Evolutionary conservation across 805 yeast genomes (phyloP).

Genomic region (Kluyveromyces aestuarii): DNA sequence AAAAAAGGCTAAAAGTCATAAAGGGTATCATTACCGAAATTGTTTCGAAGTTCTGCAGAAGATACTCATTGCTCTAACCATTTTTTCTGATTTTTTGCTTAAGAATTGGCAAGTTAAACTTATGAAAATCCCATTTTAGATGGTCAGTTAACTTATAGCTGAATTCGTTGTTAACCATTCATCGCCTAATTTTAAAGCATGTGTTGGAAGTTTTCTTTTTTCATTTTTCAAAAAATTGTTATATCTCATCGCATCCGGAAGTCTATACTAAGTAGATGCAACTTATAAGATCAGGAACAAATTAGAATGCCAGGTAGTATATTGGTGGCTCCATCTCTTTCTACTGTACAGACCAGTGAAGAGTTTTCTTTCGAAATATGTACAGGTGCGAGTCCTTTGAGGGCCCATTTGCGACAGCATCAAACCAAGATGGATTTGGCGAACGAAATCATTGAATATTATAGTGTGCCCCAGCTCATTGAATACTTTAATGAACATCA

Average conservation of each 20-base stretch:
- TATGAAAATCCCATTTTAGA: too few species aligned
- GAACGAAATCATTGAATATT: conserved; percentile 39
- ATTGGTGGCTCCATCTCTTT: conserved; percentile 58
- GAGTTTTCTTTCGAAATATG: conserved; percentile 42
- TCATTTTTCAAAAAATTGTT: neutral
- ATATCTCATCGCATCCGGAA: neutral
- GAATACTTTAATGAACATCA: conserved; percentile 29
- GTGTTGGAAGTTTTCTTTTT: too few species aligned
- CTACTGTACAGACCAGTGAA: conserved; percentile 62
- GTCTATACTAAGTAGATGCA: neutral
- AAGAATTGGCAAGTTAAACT: too few species aligned
- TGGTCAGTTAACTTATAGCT: too few species aligned
- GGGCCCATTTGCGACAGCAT: conserved; percentile 25
- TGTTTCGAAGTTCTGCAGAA: too few species aligned
- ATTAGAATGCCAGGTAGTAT: conserved; percentile 4
- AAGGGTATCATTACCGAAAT: neutral
- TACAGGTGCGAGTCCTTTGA: conserved; percentile 17
- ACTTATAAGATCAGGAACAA: neutral
- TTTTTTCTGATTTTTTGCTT: too few species aligned
- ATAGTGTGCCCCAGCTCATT: conserved; percentile 43
- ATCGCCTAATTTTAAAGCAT: too few species aligned
- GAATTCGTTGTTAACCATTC: too few species aligned
- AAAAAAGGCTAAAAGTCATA: neutral
- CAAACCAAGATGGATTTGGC: conserved; percentile 21
- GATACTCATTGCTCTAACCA: too few species aligned